Percentiles rank a stretch among this genome's conserved stretches.
phyloP scores from a whole-genome alignment of 345 rosid species.

The Brassica juncea region DNA sequence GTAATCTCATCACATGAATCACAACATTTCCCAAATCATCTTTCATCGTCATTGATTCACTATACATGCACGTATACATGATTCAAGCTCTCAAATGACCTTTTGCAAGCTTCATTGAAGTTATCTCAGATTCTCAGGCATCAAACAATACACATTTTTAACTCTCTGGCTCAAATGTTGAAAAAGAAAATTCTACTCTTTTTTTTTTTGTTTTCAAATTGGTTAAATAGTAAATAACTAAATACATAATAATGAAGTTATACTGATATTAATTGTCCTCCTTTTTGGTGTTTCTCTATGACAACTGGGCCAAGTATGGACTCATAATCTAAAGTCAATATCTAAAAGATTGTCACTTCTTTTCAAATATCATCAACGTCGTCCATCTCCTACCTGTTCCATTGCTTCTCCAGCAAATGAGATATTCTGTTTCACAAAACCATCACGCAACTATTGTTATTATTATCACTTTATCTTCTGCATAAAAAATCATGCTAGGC shows the following conservation, averaged over 20 bases:
- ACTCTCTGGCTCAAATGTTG: background rate
- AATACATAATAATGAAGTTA: constrained; percentile 26
- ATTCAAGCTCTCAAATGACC: constrained; percentile 1
- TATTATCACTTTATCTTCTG: background rate
- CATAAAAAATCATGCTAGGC: background rate
- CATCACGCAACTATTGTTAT: constrained; percentile 13
- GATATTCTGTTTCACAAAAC: constrained; percentile 35
- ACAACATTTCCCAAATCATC: constrained; percentile 26
- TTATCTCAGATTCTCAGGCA: background rate
- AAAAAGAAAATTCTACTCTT: background rate
- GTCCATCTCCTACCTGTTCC: constrained; percentile 43
- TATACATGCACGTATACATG: constrained; percentile 7
- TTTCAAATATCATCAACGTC: constrained; percentile 31
- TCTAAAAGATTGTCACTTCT: constrained; percentile 19
- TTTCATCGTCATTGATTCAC: constrained; percentile 14
- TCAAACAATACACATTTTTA: background rate
- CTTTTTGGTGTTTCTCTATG: constrained; percentile 10
- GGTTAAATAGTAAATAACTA: constrained; percentile 15
- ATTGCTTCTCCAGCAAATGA: constrained; percentile 42
- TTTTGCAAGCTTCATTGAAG: background rate
- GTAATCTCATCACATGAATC: constrained; percentile 28
- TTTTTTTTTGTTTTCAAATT: constrained; percentile 10
- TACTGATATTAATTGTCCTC: background rate
- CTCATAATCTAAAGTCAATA: constrained; percentile 37
- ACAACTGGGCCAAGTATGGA: constrained; percentile 36